Percentiles rank a stretch among this genome's conserved stretches.
Evolutionary conservation across 176 grass and related monocot genomes (phyloP).

Genomic region (Luzula sylvatica): DNA sequence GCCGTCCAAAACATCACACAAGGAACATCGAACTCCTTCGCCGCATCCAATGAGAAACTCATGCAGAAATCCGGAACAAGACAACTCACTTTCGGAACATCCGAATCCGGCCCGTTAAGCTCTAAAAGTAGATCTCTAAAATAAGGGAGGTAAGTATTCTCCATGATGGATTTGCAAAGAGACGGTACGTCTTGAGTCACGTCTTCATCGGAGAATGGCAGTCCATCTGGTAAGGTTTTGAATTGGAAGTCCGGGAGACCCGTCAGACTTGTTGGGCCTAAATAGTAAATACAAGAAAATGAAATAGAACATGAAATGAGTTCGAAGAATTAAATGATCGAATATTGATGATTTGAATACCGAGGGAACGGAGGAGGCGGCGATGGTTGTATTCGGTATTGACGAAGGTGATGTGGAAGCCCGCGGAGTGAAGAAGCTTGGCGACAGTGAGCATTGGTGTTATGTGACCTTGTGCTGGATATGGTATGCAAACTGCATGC

Average conservation of each 20-base stretch:
- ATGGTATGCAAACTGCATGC: slow-evolving; percentile 3
- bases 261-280: slow-evolving; percentile 6
- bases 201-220: slow-evolving; percentile 30
- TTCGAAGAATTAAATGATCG: too few species aligned
- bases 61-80: slow-evolving; percentile 47
- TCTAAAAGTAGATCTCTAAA: slow-evolving; percentile 24
- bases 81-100: slow-evolving; percentile 33
- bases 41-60: slow-evolving; percentile 36
- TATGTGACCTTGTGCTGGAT: slow-evolving; percentile 16
- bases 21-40: slow-evolving; percentile 44
- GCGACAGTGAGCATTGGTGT: slow-evolving; percentile 10
- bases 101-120: slow-evolving; percentile 7
- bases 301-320: too few species aligned
- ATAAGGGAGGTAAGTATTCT: slow-evolving; percentile 11
- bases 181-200: slow-evolving; percentile 50
- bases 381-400: slow-evolving; percentile 48
- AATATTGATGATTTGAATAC: too few species aligned
- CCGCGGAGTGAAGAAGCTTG: slow-evolving; percentile 15
- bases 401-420: slow-evolving; percentile 47
- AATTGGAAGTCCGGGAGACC: slow-evolving; percentile 27
- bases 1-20: slow-evolving; percentile 39
- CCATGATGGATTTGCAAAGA: slow-evolving; percentile 41
- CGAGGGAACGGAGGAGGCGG: slow-evolving; percentile 14
- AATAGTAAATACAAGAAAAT: too few species aligned
- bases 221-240: slow-evolving; percentile 53